These are phyloP conservation scores for Cokeromyces recurvatus DNA, from an alignment of 371 early-diverging fungal genomes.

Conservation along the genomic window DNA sequence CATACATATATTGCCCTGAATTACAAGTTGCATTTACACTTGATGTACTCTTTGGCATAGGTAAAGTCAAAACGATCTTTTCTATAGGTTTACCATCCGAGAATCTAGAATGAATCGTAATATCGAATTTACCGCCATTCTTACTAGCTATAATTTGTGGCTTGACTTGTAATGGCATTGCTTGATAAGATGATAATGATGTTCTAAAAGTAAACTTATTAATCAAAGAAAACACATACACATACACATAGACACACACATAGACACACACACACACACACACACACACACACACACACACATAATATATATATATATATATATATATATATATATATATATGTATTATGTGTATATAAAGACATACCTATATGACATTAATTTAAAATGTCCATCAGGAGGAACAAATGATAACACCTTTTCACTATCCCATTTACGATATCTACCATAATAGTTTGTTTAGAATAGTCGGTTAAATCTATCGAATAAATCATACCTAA, in stretches of 20 bases:
- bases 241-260: too few species aligned
- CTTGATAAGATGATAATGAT: constrained; percentile 56
- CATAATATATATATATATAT: background rate
- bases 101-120: constrained; percentile 59
- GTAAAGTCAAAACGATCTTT: constrained; percentile 53
- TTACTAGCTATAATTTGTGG: constrained; percentile 50
- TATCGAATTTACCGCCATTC: constrained; percentile 64
- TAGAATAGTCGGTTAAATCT: too few species aligned
- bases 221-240: too few species aligned
- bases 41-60: constrained; percentile 57
- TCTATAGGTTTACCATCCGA: constrained; percentile 71
- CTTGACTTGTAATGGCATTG: constrained; percentile 62
- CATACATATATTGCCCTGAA: constrained; percentile 69
- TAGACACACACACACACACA: too few species aligned
- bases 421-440: constrained; percentile 77
- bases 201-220: too few species aligned
- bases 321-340: too few species aligned
- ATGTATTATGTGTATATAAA: too few species aligned
- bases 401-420: constrained; percentile 86
- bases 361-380: constrained; percentile 87
- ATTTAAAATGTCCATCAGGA: constrained; percentile 88
- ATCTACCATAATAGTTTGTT: too few species aligned
- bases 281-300: background rate
- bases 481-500: constrained; percentile 53
- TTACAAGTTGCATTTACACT: constrained; percentile 60